Percentiles rank a stretch among this genome's conserved stretches.
Conservation (phyloP, 352 stramenopile species). For the Phytophthora boehmeriae region DNA sequence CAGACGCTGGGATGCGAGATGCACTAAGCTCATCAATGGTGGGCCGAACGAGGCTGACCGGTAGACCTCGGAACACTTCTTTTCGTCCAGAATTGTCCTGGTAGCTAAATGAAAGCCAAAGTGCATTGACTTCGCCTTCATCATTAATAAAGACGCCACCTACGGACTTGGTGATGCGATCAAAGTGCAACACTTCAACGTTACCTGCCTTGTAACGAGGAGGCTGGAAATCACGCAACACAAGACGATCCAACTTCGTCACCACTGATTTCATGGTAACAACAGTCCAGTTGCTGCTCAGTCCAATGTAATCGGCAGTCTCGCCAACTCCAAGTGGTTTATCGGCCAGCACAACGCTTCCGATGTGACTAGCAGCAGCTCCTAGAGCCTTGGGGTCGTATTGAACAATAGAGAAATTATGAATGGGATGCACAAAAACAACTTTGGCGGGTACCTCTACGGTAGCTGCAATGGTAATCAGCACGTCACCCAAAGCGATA, state of each 20-base stretch:
- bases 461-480: constrained; percentile 89
- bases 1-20: constrained; percentile 42
- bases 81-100: constrained; percentile 77
- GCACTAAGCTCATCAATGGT: constrained; percentile 62
- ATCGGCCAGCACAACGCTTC: constrained; percentile 64
- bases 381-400: constrained; percentile 84
- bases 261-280: constrained; percentile 88
- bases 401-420: constrained; percentile 92
- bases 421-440: constrained; percentile 92
- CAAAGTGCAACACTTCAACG: constrained; percentile 88
- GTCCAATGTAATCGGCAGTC: constrained; percentile 79
- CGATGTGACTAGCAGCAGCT: constrained; percentile 60
- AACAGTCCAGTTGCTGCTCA: constrained; percentile 88
- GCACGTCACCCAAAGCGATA: constrained; percentile 84
- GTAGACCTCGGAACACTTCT: constrained; percentile 85
- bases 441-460: constrained; percentile 89
- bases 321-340: constrained; percentile 77
- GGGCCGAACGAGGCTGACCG: constrained; percentile 67
- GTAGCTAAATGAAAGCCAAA: constrained; percentile 91
- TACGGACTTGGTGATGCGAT: constrained; percentile 88
- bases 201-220: constrained; percentile 86
- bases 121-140: constrained; percentile 66
- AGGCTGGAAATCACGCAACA: constrained; percentile 86
- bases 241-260: constrained; percentile 83
- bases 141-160: constrained; percentile 87